These are phyloP conservation scores for Penicillium sp. DNA, from an alignment of 2,329 filamentous ascomycete genomes.

Conservation along the genomic window DNA sequence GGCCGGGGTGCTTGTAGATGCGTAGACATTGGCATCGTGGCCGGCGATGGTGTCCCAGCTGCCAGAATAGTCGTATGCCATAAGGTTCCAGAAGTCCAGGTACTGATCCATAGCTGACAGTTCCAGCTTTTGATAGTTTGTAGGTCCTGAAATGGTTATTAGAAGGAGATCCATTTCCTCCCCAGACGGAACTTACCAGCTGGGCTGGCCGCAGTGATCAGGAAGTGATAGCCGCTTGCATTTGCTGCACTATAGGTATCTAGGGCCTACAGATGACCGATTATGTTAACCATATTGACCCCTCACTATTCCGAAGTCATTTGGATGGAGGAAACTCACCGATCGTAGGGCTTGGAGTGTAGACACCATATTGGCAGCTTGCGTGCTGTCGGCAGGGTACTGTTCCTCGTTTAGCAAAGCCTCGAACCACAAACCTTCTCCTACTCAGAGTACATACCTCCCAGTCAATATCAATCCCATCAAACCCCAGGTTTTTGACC, in stretches of 20 bases:
- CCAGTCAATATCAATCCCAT: conserved; percentile 47
- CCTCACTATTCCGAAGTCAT: background rate
- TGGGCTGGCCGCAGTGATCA: conserved; percentile 48
- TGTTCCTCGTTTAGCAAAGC: conserved; percentile 9
- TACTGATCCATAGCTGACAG: conserved; percentile 48
- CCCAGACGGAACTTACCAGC: conserved; percentile 33
- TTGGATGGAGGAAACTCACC: conserved; percentile 20
- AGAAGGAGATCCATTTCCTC: background rate
- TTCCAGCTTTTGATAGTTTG: conserved; percentile 45
- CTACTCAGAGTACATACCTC: conserved; percentile 30
- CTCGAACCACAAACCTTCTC: background rate
- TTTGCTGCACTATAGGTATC: conserved; percentile 42
- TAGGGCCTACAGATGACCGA: conserved; percentile 37
- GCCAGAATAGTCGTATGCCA: conserved; percentile 86
- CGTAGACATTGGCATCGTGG: conserved; percentile 78
- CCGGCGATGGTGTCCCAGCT: conserved; percentile 71
- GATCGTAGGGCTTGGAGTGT: conserved; percentile 33
- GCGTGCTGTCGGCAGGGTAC: conserved; percentile 33
- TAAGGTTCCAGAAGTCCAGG: conserved; percentile 58
- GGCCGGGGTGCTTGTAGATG: conserved; percentile 54
- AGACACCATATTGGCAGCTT: conserved; percentile 38
- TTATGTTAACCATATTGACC: too few species aligned
- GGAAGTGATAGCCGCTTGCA: conserved; percentile 42
- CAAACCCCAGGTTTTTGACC: conserved; percentile 75
- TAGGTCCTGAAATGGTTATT: conserved; percentile 32